phyloP scores from a whole-genome alignment of 768 basidiomycete genomes.

The Mycena chlorophos region DNA sequence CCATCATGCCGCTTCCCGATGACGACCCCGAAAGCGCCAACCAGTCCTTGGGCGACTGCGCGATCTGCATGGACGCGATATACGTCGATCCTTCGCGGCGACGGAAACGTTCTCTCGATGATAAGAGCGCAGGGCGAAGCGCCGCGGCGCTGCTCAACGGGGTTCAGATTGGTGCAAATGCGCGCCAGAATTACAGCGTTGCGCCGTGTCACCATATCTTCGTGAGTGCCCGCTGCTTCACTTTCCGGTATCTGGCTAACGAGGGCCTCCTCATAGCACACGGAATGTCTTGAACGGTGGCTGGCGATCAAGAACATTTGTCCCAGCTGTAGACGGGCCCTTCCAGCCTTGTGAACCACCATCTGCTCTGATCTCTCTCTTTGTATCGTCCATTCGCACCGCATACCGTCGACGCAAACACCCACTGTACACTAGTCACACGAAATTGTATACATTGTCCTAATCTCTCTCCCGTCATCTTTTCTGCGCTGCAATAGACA shows the following conservation, averaged over 20 bases:
- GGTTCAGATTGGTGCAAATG: conserved; percentile 45
- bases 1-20: conserved; percentile 62
- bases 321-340: conserved; percentile 82
- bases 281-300: conserved; percentile 85
- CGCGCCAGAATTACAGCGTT: conserved; percentile 73
- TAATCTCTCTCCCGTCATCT: not conserved
- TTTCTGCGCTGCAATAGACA: conserved; percentile 3
- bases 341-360: conserved; percentile 67
- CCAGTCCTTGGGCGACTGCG: conserved; percentile 80
- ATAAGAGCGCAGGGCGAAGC: conserved; percentile 27
- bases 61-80: conserved; percentile 93
- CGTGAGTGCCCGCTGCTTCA: conserved; percentile 45
- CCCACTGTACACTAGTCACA: not conserved
- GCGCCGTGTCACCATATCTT: conserved; percentile 91
- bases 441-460: not conserved
- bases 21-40: conserved; percentile 68
- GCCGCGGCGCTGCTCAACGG: conserved; percentile 40
- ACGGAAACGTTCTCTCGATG: conserved; percentile 36
- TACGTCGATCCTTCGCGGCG: conserved; percentile 46
- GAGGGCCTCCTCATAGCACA: conserved; percentile 55
- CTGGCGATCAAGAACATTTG: conserved; percentile 88
- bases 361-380: conserved; percentile 3
- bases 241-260: conserved; percentile 1
- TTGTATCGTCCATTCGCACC: conserved; percentile 5
- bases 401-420: not conserved